Base-by-base conservation (phyloP, 2,329 filamentous ascomycete genomes). In the Penicillium brevicompactum region DNA sequence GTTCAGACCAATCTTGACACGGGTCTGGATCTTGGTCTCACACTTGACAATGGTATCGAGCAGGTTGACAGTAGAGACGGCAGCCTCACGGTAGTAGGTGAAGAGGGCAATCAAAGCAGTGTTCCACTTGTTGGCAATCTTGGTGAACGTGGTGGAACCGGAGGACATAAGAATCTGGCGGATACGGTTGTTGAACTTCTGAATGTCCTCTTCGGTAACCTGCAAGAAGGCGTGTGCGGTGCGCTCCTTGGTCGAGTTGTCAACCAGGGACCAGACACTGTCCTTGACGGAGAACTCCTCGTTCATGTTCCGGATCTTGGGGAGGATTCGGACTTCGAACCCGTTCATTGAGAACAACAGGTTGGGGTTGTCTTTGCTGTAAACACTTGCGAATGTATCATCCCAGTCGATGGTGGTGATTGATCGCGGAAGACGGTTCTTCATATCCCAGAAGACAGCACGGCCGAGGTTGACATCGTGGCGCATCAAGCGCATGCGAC, bases 81-180 rank as follows among this genome's bases (percentile, higher is more conserved):
- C 94, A 46, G 94, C 94, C 72, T 99, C 94, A 72, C 94, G 91
- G 72, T 99, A 99, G 76, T 99, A 99, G 0, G 94, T 97, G 78
- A 99, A 99, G 24, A 99, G 84, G 0, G 94, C 92, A 68, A 99
- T 99, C 63, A 99, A 77, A 1, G 91, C 94, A 0, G 94, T 99
- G 76, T 99, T 99, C 94, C 95, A 99, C 78, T 99, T 99, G 78
- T 99, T 99, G 45, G 95, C 94, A 69, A 99, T 99, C 83, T 99
- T 99, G 44, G 94, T 99, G 78, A 99, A 99, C 0, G 94, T 99
- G 0, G 94, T 99, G 5, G 91, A 96, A n/a, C 94, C 95, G 55
- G 94, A 97, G 10, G 93, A 97, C 94, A 99, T 99, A 53, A 99
- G 82, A 71, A 99, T 99, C 70, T 99, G 94, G 56, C 94, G 87